phyloP scores from a whole-genome alignment of 768 basidiomycete species.

The Pleurotus pulmonarius region DNA sequence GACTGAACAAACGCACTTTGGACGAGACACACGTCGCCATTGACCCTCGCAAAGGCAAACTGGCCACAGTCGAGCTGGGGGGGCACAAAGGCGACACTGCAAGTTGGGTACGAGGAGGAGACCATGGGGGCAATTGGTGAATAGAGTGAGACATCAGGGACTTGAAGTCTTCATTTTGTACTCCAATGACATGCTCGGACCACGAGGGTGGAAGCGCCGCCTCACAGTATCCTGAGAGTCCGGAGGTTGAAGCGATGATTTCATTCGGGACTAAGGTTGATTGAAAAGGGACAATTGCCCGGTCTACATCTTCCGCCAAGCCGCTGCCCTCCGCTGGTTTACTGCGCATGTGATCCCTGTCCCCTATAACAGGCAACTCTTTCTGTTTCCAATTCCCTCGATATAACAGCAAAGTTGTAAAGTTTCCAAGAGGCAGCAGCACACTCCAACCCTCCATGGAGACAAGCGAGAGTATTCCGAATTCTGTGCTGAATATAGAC shows the following conservation, averaged over 20 bases:
- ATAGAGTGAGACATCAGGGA: not conserved
- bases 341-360: conserved; percentile 5
- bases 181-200: conserved; percentile 31
- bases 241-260: conserved; percentile 6
- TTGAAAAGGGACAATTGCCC: not conserved
- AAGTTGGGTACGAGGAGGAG: not conserved
- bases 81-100: conserved; percentile 10
- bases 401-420: not conserved
- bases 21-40: conserved; percentile 54
- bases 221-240: conserved; percentile 6
- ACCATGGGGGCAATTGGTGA: not conserved
- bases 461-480: no score
- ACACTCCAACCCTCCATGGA: no score
- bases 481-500: no score
- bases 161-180: conserved; percentile 46
- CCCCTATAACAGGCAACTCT: not conserved
- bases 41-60: conserved; percentile 58
- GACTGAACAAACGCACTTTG: conserved; percentile 48
- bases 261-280: conserved; percentile 1
- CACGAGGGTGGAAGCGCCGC: conserved; percentile 28
- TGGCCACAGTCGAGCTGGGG: conserved; percentile 34
- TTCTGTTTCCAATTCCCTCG: not conserved
- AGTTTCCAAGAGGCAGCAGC: no score
- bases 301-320: no score
- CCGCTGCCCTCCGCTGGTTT: not conserved